These are phyloP conservation scores for Phaeosphaeriaceae sp. DNA, from an alignment of 2,329 filamentous ascomycete genomes.

Conservation along the genomic window DNA sequence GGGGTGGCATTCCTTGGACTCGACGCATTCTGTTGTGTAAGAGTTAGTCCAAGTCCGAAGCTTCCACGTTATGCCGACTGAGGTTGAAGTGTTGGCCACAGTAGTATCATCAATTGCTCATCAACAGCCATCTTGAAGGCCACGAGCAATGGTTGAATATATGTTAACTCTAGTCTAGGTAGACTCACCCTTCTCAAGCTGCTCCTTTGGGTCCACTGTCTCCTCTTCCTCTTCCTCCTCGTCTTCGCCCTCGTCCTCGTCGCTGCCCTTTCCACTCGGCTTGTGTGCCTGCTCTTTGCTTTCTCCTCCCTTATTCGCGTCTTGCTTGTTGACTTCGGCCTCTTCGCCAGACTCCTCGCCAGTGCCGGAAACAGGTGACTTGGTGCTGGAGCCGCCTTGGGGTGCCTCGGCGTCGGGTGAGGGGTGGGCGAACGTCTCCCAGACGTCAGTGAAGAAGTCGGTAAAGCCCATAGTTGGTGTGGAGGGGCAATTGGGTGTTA, in stretches of 20 bases:
- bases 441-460: slow-evolving; percentile 69
- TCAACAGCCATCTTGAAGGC: slow-evolving; percentile 1
- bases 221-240: slow-evolving; percentile 85
- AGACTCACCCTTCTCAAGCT: slow-evolving; percentile 87
- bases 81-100: not conserved
- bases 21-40: slow-evolving; percentile 75
- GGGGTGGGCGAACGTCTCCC: slow-evolving; percentile 65
- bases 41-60: slow-evolving; percentile 22
- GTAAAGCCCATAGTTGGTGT: slow-evolving; percentile 63
- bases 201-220: slow-evolving; percentile 83
- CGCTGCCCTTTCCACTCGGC: slow-evolving; percentile 46
- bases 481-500: slow-evolving; percentile 40
- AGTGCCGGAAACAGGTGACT: slow-evolving; percentile 50
- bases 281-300: slow-evolving; percentile 57
- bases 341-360: slow-evolving; percentile 52
- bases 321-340: slow-evolving; percentile 52
- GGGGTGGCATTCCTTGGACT: slow-evolving; percentile 82
- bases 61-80: not conserved
- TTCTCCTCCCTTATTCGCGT: slow-evolving; percentile 49
- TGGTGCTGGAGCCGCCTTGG: slow-evolving; percentile 49
- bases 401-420: slow-evolving; percentile 51
- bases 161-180: not conserved
- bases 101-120: slow-evolving; percentile 13
- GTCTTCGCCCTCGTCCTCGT: slow-evolving; percentile 65
- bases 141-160: not conserved